Percentiles rank a stretch among this genome's conserved stretches.
These are phyloP conservation scores for Termitomyces sp. DNA, from an alignment of 768 basidiomycete species.

Conservation along the genomic window DNA sequence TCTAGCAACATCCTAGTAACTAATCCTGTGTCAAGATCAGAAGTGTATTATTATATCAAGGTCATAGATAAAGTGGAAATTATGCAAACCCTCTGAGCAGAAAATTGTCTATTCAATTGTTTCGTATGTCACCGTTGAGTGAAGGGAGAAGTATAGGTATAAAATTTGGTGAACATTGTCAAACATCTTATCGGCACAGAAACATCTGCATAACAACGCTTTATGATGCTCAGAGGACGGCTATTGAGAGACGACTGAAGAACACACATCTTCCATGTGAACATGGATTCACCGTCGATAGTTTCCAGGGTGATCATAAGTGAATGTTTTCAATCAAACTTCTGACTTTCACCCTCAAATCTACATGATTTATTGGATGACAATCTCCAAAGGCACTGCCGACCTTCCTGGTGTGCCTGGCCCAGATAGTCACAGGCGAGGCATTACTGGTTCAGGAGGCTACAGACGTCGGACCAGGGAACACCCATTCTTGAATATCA, in stretches of 20 bases:
- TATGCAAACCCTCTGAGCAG: neutral
- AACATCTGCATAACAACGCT: constrained; percentile 48
- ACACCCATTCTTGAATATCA: no score
- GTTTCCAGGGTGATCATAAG: constrained; percentile 41
- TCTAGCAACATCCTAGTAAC: neutral
- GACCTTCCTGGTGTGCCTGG: no score
- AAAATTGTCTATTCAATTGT: neutral
- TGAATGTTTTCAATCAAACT: neutral
- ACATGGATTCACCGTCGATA: constrained; percentile 47
- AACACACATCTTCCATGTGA: constrained; percentile 32
- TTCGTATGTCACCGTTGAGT: neutral
- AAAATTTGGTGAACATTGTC: constrained; percentile 36
- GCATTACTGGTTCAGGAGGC: no score
- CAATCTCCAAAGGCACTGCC: no score
- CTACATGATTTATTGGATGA: constrained; percentile 41
- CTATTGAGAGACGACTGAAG: constrained; percentile 32
- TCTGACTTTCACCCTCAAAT: constrained; percentile 11
- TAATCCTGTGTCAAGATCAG: neutral
- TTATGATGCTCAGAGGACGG: constrained; percentile 47
- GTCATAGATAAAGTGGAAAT: neutral
- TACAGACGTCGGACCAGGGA: no score
- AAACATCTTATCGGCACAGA: constrained; percentile 29
- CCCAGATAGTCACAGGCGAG: no score
- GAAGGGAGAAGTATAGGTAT: no score
- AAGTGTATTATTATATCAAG: neutral